A percentile compares a stretch with the other conserved stretches of the same genome.
These are phyloP conservation scores for Solanum hybrid DNA, from an alignment of 305 asterid genomes.

Conservation along the genomic window DNA sequence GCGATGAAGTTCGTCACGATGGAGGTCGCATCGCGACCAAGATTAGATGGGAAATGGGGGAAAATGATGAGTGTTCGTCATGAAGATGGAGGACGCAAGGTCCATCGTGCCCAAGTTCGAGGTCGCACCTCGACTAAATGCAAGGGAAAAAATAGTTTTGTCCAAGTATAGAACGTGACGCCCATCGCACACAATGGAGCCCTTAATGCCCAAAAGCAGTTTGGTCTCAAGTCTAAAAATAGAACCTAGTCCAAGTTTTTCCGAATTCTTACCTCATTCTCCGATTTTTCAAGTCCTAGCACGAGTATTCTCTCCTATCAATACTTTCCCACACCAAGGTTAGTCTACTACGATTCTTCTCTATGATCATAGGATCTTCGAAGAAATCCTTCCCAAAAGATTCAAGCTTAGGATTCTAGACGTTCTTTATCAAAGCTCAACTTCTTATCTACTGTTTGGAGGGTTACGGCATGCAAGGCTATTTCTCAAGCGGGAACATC, in stretches of 20 bases:
- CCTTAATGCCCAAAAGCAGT: not conserved
- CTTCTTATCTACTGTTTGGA: not conserved
- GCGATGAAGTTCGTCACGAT: not conserved
- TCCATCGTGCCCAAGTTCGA: not conserved
- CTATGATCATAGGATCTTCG: not conserved
- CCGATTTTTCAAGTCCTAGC: not conserved
- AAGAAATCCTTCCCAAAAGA: not conserved
- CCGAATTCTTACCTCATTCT: not conserved
- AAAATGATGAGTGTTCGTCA: not conserved
- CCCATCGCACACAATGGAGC: not conserved
- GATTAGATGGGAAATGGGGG: not conserved
- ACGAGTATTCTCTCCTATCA: not conserved
- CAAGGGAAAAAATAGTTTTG: not conserved
- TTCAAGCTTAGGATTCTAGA: not conserved
- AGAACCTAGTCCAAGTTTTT: not conserved
- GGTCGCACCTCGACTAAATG: not conserved
- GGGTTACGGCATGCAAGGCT: not conserved
- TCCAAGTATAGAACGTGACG: not conserved
- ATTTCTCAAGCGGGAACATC: not conserved
- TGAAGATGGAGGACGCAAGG: not conserved
- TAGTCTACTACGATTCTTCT: not conserved
- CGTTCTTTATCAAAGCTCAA: not conserved
- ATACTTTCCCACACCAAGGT: not conserved
- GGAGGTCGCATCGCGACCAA: not conserved
- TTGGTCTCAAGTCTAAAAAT: not conserved